Conservation (phyloP, 2,329 filamentous ascomycete genomes). For the Mycosphaerella arachidis region DNA sequence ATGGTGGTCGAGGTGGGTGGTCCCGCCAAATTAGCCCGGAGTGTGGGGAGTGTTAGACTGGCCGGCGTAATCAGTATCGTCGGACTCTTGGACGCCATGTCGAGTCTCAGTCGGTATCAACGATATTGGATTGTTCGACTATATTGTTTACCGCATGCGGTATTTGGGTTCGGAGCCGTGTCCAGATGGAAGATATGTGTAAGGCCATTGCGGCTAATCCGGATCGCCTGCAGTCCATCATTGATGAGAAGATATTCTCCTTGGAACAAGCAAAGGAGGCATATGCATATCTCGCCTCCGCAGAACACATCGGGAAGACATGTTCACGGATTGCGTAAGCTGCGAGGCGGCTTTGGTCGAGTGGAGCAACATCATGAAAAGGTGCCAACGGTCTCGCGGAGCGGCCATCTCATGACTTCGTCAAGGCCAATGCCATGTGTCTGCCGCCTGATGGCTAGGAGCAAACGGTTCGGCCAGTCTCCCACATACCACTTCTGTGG, state of each 20-base stretch:
- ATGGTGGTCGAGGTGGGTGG: slow-evolving; percentile 45
- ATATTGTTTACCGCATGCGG: too few species aligned
- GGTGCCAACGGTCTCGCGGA: background rate
- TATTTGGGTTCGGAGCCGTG: too few species aligned
- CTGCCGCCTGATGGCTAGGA: slow-evolving; percentile 15
- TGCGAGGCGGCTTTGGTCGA: too few species aligned
- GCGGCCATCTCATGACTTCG: slow-evolving; percentile 5
- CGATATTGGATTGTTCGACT: too few species aligned
- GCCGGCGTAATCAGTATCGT: background rate
- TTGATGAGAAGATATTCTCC: background rate
- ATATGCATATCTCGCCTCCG: background rate
- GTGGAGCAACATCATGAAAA: background rate
- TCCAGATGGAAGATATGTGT: background rate
- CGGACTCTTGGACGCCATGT: background rate
- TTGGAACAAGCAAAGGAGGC: background rate
- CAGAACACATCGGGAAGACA: background rate
- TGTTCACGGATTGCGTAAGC: background rate
- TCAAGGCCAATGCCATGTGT: slow-evolving; percentile 8
- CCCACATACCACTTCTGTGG: slow-evolving; percentile 23
- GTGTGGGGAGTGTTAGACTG: background rate
- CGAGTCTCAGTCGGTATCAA: background rate
- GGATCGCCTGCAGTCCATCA: background rate
- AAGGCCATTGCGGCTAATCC: background rate
- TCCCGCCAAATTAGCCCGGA: background rate
- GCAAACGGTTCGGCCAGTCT: slow-evolving; percentile 20